Conservation (phyloP, 176 grass and related monocot genomes). For the Eleusine indica region DNA sequence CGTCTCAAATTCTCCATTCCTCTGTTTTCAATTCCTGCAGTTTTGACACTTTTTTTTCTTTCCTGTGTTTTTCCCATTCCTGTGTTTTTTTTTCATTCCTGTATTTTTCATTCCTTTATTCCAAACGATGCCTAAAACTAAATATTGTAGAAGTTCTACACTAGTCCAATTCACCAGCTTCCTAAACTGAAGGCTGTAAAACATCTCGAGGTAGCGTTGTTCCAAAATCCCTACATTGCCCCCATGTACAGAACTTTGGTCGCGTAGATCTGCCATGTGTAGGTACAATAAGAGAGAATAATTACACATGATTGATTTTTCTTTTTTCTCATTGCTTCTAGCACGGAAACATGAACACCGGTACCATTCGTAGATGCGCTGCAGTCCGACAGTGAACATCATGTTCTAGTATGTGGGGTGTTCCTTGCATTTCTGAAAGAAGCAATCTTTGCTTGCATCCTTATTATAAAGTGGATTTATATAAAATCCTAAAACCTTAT, state of each 20-base stretch:
- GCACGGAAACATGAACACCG: too few species aligned
- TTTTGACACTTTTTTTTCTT: too few species aligned
- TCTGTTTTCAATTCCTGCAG: too few species aligned
- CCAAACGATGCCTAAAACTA: too few species aligned
- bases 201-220: constrained; percentile 66
- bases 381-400: constrained; percentile 74
- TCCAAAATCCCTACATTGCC: constrained; percentile 82
- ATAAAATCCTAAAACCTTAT: constrained; percentile 87
- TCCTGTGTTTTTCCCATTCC: too few species aligned
- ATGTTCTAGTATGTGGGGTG: constrained; percentile 84
- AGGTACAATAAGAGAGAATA: constrained; percentile 45
- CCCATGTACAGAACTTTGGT: constrained; percentile 83
- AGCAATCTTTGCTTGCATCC: constrained; percentile 81
- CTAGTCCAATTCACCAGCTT: constrained; percentile 41
- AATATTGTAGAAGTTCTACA: too few species aligned
- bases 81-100: too few species aligned
- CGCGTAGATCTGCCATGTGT: constrained; percentile 98
- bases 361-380: constrained; percentile 92
- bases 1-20: too few species aligned
- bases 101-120: too few species aligned
- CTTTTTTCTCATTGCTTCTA: neutral
- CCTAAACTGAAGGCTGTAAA: constrained; percentile 78
- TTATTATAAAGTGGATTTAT: constrained; percentile 71
- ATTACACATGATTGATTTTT: neutral
- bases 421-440: constrained; percentile 86